Conservation (phyloP, 176 grass and related monocot species). For the Otatea glauca region DNA sequence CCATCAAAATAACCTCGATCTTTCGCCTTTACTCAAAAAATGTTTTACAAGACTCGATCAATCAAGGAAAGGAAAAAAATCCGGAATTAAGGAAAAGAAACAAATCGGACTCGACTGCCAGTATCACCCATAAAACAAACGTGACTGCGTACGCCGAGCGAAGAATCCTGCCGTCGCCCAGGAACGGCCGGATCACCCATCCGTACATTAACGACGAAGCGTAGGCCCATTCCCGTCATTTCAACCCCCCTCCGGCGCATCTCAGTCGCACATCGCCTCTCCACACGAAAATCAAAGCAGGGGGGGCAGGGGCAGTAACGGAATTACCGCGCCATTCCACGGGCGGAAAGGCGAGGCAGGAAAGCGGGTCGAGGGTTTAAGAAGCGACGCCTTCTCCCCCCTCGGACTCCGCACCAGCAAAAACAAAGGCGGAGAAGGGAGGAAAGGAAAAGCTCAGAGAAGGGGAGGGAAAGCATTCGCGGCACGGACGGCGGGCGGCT, state of each 20-base stretch:
- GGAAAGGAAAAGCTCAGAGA: background rate
- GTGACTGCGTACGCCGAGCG: background rate
- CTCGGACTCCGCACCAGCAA: background rate
- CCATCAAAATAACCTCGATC: too few relatives aligned
- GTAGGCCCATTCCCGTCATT: background rate
- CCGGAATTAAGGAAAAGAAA: too few relatives aligned
- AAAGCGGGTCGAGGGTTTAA: conserved; percentile 48
- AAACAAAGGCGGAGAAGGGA: background rate
- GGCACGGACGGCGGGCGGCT: background rate
- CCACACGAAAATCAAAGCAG: conserved; percentile 12
- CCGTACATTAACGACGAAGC: conserved; percentile 5
- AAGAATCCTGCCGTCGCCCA: background rate
- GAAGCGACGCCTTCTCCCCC: conserved; percentile 4
- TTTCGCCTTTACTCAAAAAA: too few relatives aligned
- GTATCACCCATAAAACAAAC: background rate
- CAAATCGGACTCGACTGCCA: too few relatives aligned
- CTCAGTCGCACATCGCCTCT: background rate
- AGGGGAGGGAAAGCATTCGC: background rate
- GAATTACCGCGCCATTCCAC: background rate
- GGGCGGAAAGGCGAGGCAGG: background rate
- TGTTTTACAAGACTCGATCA: too few relatives aligned
- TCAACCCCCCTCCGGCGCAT: background rate
- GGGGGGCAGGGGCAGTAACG: background rate
- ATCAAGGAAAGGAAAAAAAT: too few relatives aligned
- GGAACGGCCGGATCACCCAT: background rate